Conservation (phyloP, 1,139 yeast genomes). For the Debaryomyces udenii region DNA sequence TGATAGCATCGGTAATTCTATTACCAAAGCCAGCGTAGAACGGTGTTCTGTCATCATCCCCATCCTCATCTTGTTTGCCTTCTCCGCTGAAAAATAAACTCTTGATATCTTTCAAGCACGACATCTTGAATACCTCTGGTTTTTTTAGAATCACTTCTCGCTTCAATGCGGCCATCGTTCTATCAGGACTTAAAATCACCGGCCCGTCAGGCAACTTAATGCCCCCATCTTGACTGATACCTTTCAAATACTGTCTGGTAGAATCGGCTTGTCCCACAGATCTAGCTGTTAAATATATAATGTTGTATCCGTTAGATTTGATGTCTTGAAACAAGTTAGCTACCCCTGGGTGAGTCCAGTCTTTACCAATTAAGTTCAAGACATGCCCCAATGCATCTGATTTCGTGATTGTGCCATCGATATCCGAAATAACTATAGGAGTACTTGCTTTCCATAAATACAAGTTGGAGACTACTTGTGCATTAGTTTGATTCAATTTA, state of each 20-base stretch:
- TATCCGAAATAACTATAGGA: constrained; percentile 95
- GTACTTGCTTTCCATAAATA: constrained; percentile 83
- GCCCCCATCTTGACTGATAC: constrained; percentile 75
- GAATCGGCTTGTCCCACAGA: constrained; percentile 96
- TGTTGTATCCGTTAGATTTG: constrained; percentile 83
- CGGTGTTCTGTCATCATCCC: constrained; percentile 58
- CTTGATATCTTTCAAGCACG: constrained; percentile 86
- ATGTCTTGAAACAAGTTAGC: constrained; percentile 90
- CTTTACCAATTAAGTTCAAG: constrained; percentile 88
- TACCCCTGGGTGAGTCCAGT: constrained; percentile 98
- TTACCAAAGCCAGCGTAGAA: constrained; percentile 99
- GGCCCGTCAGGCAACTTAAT: constrained; percentile 84
- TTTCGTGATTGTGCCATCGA: constrained; percentile 97
- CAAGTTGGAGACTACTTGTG: constrained; percentile 71
- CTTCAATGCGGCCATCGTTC: constrained; percentile 92
- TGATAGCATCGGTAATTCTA: constrained; percentile 93
- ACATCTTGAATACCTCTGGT: constrained; percentile 98
- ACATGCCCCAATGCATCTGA: constrained; percentile 98
- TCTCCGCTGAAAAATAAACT: constrained; percentile 53
- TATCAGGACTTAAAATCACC: constrained; percentile 91
- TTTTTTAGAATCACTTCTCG: constrained; percentile 92
- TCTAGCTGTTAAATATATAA: constrained; percentile 91
- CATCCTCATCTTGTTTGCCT: constrained; percentile 14
- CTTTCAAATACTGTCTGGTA: constrained; percentile 80
- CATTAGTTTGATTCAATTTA: constrained; percentile 79